phyloP scores from a whole-genome alignment of 495 filamentous ascomycete species.

The Peziza echinospora region DNA sequence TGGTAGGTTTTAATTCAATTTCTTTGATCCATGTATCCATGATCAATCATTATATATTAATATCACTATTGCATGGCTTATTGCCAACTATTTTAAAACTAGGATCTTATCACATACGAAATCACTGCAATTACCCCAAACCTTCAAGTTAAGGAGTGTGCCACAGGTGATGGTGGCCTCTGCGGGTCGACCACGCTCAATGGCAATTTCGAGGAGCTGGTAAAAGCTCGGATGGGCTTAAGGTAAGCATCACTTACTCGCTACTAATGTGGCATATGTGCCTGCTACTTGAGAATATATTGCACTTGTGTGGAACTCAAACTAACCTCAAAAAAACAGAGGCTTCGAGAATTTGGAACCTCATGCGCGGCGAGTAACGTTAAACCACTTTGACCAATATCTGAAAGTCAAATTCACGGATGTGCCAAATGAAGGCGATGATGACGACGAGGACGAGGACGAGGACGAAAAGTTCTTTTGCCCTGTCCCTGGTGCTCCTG shows the following conservation, averaged over 20 bases:
- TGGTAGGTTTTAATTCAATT: conserved; percentile 13
- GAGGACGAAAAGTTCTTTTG: conserved; percentile 51
- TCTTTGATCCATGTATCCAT: not conserved
- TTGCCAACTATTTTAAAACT: conserved; percentile 13
- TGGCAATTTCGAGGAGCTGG: conserved; percentile 41
- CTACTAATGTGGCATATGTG: not conserved
- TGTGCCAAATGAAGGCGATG: not conserved
- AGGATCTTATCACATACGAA: conserved; percentile 46
- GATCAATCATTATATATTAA: not conserved
- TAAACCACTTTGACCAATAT: conserved; percentile 42
- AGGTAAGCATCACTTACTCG: conserved; percentile 22
- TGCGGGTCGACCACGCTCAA: conserved; percentile 50
- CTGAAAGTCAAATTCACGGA: conserved; percentile 47
- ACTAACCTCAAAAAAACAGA: not conserved
- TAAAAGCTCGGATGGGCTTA: conserved; percentile 34
- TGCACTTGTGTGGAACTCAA: no score
- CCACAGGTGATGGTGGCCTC: conserved; percentile 39
- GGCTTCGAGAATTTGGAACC: conserved; percentile 30
- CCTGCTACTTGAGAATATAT: not conserved
- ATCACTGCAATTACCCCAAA: conserved; percentile 34
- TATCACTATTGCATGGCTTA: not conserved
- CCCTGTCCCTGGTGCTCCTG: conserved; percentile 49
- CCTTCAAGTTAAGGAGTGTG: conserved; percentile 40
- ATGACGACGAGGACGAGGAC: conserved; percentile 27
- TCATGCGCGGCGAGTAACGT: conserved; percentile 49